Evolutionary conservation across 2,329 filamentous ascomycete genomes (phyloP), one percentile per base, ranked within the genome.

Genomic region (Immersiporthe knoxdaviesiana): DNA sequence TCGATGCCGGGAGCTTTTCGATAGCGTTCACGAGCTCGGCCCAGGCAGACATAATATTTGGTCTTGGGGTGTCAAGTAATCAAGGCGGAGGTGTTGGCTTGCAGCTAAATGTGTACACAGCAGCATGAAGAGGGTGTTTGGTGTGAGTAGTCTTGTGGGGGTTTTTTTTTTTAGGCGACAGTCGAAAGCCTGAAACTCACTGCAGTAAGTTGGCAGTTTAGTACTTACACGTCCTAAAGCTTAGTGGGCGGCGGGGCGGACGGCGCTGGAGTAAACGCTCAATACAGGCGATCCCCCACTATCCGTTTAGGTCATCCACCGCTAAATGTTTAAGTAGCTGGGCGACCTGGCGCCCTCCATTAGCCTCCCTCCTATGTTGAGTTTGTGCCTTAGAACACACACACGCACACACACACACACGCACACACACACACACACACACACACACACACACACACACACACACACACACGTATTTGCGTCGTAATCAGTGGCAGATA

Each of bases 21-120:
- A 66, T 21, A 30, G 52, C 63, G 21, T 39, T 61, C 54, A 69
- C 8, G 16, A 65, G 52, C 24, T 44, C 61, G 27, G 35, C 16
- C 27, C 66, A 63, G 47, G 21, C 30, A 58, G 66, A 59, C 68
- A 68, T 68, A n/a, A 60, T 63, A n/a, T 44, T 44, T 24, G 59
- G 37, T 62, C 3, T 27, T 18, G 39, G 2, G 10, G 21, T n/a
- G 18, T 41, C 37, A 44, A 62, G 12, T n/a, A n/a, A 18, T 21
- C 12, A 41, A 41, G 37, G 32, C 32, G 12, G 21, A 24, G 24
- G 56, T 47, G 56, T 32, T 37, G 30, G 18, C 30, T 30, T 30
- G 27, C 52, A 56, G 56, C 32, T 32, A 3, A 24, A 35, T 3
- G 56, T 16, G 37, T 30, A 10, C 21, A 47, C 21, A 47, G 44